Evolutionary conservation across 495 filamentous ascomycete genomes (phyloP), one percentile per base, ranked within the genome.

Genomic region (Emericellopsis terricola): DNA sequence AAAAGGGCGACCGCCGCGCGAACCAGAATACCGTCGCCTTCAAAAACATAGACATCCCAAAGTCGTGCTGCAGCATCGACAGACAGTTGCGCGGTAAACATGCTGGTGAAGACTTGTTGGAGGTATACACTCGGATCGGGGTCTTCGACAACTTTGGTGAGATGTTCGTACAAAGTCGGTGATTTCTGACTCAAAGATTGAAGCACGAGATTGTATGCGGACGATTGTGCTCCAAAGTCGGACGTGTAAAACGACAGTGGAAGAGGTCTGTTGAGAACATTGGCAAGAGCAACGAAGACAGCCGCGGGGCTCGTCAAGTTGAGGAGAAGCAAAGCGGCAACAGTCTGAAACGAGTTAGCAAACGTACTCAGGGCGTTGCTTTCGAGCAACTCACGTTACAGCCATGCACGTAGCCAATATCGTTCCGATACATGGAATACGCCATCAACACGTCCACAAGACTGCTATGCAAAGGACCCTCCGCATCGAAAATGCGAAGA

Each of bases 41-140:
- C 89, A 38, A 96, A 93, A 2, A 87, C 76, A 59, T 83, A 89
- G 17, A 92, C 79, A 47, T 97, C 89, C 84, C 83, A 94, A 3
- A 96, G 60, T 8, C 89, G 67, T 19, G 73, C 73, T 9, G 71
- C 71, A 34, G 77, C 67, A 41, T 94, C 87, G 2, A 93, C 54
- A 17, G 62, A 59, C 11, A 69, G 50, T 30, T 63, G 56, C n/a
- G 49, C 41, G 2, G 69, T 70, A 40, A 72, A 72, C 9, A 73
- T 53, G 21, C 57, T 52, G 7, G 56, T 49, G 40, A 74, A 73
- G 34, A 71, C 39, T 11, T 60, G 47, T 10, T 52, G 48, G 8
- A 74, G 59, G 34, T 69, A 76, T 2, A 50, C 43, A 13, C 62
- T 55, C 0, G 68, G 64, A 20, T 64, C 56, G 36, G 68, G 47